These are phyloP conservation scores for Pelargonium australe DNA, from an alignment of 441 rosid genomes.

Conservation along the genomic window DNA sequence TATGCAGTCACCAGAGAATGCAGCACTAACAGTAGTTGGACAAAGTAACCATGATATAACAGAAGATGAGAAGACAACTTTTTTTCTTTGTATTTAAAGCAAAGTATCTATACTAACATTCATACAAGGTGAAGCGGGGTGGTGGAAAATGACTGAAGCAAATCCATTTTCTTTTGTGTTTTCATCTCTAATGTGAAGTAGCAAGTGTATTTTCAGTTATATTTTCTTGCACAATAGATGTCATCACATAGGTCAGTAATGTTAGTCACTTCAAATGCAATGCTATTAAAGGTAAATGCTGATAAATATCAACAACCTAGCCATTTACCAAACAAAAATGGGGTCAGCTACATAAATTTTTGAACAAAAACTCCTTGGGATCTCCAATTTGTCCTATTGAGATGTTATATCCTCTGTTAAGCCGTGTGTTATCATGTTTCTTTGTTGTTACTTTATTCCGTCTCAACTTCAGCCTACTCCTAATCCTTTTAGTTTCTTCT, in stretches of 20 bases:
- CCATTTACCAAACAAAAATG: too few species aligned
- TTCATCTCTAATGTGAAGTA: neutral
- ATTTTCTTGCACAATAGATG: neutral
- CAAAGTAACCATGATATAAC: neutral
- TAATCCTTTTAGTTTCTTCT: slow-evolving; percentile 1
- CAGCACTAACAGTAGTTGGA: neutral
- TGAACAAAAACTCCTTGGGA: too few species aligned
- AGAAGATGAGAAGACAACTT: neutral
- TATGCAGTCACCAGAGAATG: neutral
- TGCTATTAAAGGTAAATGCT: neutral
- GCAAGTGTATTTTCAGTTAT: neutral
- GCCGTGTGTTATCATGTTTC: too few species aligned
- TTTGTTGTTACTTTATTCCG: neutral
- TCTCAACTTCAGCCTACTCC: neutral
- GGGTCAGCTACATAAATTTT: too few species aligned
- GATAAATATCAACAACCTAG: too few species aligned
- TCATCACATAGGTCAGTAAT: neutral
- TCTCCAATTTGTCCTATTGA: too few species aligned
- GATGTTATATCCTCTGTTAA: too few species aligned
- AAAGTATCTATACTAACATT: neutral
- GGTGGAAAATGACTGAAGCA: neutral
- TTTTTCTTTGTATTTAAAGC: neutral
- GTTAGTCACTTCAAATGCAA: neutral
- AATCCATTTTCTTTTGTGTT: neutral
- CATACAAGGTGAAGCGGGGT: neutral